Evolutionary conservation across 1,284 basidiomycete species (phyloP).

Genomic region (Ustilago shanxiensis): DNA sequence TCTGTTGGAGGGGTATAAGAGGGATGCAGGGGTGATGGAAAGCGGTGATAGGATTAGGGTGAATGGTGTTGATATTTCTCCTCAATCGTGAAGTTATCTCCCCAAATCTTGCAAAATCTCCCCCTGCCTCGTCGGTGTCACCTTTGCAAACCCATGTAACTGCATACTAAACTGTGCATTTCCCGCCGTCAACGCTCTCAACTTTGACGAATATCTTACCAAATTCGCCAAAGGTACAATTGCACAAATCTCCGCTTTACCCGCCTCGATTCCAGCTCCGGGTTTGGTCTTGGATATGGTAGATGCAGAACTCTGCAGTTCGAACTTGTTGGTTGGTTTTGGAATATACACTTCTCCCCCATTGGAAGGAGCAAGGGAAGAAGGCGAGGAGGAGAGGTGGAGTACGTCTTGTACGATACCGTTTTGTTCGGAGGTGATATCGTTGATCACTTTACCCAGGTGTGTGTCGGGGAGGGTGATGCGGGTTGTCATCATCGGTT

Average conservation of each 20-base stretch:
- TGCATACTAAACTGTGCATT: slow-evolving; percentile 84
- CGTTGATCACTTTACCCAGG: slow-evolving; percentile 63
- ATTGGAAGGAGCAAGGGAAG: background rate
- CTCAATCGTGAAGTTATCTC: slow-evolving; percentile 11
- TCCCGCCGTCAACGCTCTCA: slow-evolving; percentile 84
- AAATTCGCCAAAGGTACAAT: slow-evolving; percentile 82
- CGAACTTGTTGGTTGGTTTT: slow-evolving; percentile 73
- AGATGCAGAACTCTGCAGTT: slow-evolving; percentile 76
- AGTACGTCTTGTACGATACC: slow-evolving; percentile 60
- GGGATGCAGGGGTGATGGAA: slow-evolving; percentile 12
- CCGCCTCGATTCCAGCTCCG: slow-evolving; percentile 27
- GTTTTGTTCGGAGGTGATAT: slow-evolving; percentile 63
- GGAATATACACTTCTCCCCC: slow-evolving; percentile 77
- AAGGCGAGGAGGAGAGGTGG: slow-evolving; percentile 16
- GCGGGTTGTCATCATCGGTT: slow-evolving; percentile 65
- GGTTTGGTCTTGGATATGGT: slow-evolving; percentile 62
- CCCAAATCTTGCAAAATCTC: slow-evolving; percentile 62
- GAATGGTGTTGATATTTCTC: slow-evolving; percentile 18
- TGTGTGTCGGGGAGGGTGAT: slow-evolving; percentile 50
- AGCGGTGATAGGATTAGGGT: slow-evolving; percentile 15
- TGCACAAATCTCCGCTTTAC: slow-evolving; percentile 68
- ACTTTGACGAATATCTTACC: slow-evolving; percentile 81
- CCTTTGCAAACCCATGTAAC: slow-evolving; percentile 79
- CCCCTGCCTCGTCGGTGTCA: slow-evolving; percentile 46
- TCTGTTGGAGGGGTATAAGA: slow-evolving; percentile 29